phyloP scores from a whole-genome alignment of 148 eudicot genomes.

The Vaccinium vitisidaea region DNA sequence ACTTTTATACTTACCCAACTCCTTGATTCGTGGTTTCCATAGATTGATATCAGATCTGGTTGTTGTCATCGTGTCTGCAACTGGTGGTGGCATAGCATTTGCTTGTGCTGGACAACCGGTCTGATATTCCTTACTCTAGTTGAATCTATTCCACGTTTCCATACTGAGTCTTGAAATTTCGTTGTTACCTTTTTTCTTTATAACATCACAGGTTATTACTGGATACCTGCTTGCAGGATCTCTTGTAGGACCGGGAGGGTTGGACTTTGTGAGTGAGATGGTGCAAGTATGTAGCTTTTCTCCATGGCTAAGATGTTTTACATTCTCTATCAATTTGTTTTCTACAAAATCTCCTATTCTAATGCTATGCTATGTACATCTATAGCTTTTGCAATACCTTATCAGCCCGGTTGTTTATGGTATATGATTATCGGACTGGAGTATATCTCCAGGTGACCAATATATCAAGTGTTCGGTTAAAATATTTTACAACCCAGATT shows the following conservation, averaged over 20 bases:
- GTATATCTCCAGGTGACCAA: background rate
- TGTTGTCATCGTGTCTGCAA: slow-evolving; percentile 90
- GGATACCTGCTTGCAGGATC: slow-evolving; percentile 94
- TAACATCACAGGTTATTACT: slow-evolving; percentile 67
- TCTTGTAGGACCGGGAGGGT: slow-evolving; percentile 84
- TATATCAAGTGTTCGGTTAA: background rate
- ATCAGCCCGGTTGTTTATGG: background rate
- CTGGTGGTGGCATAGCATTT: slow-evolving; percentile 96
- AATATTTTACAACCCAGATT: background rate
- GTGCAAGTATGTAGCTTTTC: slow-evolving; percentile 66
- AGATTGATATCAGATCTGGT: slow-evolving; percentile 93
- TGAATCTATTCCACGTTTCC: background rate
- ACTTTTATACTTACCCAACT: slow-evolving; percentile 5
- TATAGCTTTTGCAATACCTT: background rate
- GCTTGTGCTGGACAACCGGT: slow-evolving; percentile 98
- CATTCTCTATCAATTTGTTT: background rate
- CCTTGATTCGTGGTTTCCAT: slow-evolving; percentile 21
- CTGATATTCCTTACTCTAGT: slow-evolving; percentile 24
- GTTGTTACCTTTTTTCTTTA: background rate
- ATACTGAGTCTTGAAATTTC: background rate
- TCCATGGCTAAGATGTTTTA: slow-evolving; percentile 15
- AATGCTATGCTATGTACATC: background rate
- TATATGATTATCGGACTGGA: background rate
- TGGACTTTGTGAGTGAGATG: slow-evolving; percentile 85
- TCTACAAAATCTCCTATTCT: background rate